phyloP scores from a whole-genome alignment of 345 rosid species.

The Fremontodendron californicum region DNA sequence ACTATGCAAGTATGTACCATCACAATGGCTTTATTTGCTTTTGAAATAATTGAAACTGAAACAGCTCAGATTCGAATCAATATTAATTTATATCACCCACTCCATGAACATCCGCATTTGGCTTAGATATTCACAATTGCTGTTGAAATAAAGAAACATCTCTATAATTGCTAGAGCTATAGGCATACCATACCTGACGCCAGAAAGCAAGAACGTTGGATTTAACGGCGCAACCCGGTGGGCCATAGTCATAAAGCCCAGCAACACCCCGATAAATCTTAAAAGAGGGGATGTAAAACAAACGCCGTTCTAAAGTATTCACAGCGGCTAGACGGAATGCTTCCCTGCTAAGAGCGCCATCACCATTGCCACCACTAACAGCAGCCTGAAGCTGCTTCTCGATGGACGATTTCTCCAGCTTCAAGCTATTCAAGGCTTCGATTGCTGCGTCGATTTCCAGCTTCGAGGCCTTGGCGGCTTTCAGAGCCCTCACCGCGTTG shows the following conservation, averaged over 20 bases:
- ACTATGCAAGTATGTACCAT: not conserved
- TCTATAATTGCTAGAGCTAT: not conserved
- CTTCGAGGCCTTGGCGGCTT: slow-evolving; percentile 51
- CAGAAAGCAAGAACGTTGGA: slow-evolving; percentile 78
- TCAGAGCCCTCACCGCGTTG: slow-evolving; percentile 65
- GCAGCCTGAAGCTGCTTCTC: slow-evolving; percentile 65
- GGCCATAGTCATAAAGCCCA: slow-evolving; percentile 86
- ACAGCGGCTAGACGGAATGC: slow-evolving; percentile 68
- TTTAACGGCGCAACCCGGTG: slow-evolving; percentile 87
- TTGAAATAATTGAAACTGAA: not conserved
- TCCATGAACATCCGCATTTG: not conserved
- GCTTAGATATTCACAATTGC: not conserved
- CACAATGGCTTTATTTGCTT: not conserved
- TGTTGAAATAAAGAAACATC: not conserved
- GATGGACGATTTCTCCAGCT: slow-evolving; percentile 65
- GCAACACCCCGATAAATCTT: slow-evolving; percentile 90
- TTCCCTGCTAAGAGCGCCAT: slow-evolving; percentile 49
- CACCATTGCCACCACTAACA: slow-evolving; percentile 40
- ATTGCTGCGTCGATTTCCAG: slow-evolving; percentile 70
- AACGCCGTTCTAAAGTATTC: slow-evolving; percentile 75
- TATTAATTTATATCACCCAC: not conserved
- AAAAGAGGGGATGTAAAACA: slow-evolving; percentile 78
- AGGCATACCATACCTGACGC: slow-evolving; percentile 78
- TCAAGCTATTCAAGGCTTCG: slow-evolving; percentile 49
- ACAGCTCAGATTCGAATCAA: not conserved